Conservation (phyloP, 2,329 filamentous ascomycete genomes). For the Cadophora gregata region DNA sequence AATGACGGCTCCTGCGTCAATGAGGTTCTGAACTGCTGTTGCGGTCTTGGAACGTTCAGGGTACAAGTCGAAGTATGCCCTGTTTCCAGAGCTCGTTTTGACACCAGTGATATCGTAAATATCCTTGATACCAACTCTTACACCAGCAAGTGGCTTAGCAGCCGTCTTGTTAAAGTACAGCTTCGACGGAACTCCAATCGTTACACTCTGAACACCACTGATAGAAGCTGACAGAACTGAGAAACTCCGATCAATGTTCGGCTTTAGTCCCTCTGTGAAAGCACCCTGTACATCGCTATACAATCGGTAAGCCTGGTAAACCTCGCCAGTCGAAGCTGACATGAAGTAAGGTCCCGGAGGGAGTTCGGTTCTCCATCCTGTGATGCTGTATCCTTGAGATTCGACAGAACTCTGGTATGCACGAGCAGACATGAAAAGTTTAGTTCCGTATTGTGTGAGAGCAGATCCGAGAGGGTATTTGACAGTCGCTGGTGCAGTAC, state of each 20-base stretch:
- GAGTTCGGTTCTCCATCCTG: constrained; percentile 38
- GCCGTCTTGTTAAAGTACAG: constrained; percentile 61
- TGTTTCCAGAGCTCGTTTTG: constrained; percentile 61
- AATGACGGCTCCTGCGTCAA: constrained; percentile 64
- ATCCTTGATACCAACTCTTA: constrained; percentile 68
- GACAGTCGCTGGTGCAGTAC: constrained; percentile 22
- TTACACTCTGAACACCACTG: constrained; percentile 48
- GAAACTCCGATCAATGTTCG: constrained; percentile 47
- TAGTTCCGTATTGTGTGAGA: constrained; percentile 34
- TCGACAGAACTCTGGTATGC: constrained; percentile 28
- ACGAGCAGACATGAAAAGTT: constrained; percentile 34
- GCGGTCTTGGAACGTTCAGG: constrained; percentile 53
- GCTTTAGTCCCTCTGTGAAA: constrained; percentile 54
- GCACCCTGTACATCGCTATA: constrained; percentile 56
- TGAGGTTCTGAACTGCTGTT: constrained; percentile 57
- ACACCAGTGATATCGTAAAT: constrained; percentile 64
- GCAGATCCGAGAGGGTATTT: constrained; percentile 29
- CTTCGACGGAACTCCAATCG: constrained; percentile 62
- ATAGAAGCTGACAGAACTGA: constrained; percentile 52
- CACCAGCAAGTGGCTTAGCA: constrained; percentile 63
- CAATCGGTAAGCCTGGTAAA: constrained; percentile 56
- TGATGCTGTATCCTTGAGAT: constrained; percentile 27
- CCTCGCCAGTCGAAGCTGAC: constrained; percentile 48
- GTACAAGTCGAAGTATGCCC: constrained; percentile 62
- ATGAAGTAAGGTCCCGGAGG: constrained; percentile 58